Evolutionary conservation across 331 rosid species (phyloP).

Genomic region (Quercus tomentella): DNA sequence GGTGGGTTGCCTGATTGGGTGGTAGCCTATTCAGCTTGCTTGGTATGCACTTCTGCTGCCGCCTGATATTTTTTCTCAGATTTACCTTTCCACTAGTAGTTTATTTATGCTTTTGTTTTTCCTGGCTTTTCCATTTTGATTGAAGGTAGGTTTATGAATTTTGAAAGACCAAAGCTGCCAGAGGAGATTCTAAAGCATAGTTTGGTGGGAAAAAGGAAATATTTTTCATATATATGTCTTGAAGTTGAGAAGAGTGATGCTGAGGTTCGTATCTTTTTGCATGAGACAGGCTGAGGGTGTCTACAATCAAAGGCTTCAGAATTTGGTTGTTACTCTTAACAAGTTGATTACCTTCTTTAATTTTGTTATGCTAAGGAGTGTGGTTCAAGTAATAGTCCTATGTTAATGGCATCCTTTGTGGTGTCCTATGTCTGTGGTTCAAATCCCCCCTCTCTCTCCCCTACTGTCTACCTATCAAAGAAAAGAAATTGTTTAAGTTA

Average conservation of each 20-base stretch:
- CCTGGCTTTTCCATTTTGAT: conserved; percentile 21
- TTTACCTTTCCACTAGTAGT: conserved; percentile 4
- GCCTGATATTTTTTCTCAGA: neutral
- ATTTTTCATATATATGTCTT: conserved; percentile 81
- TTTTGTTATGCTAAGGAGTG: neutral
- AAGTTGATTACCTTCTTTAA: conserved; percentile 52
- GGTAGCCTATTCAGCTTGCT: conserved; percentile 92
- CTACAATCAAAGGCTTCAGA: conserved; percentile 98
- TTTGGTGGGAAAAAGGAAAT: conserved; percentile 85
- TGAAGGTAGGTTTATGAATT: conserved; percentile 91
- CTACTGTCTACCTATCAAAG: too few relatives aligned
- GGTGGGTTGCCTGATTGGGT: conserved; percentile 98
- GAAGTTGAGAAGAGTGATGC: conserved; percentile 97
- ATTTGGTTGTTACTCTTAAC: conserved; percentile 92
- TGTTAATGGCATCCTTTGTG: too few relatives aligned
- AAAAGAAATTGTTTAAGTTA: neutral
- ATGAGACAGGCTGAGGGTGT: conserved; percentile 91
- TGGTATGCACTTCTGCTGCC: conserved; percentile 49
- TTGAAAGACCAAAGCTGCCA: conserved; percentile 93
- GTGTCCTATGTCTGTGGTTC: too few relatives aligned
- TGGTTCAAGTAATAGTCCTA: too few relatives aligned
- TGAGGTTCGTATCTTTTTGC: conserved; percentile 53
- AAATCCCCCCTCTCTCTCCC: too few relatives aligned
- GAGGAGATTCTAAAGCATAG: conserved; percentile 83
- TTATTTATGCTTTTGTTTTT: conserved; percentile 10